phyloP scores from a whole-genome alignment of 441 rosid genomes.

The Euphorbia celastroides region DNA sequence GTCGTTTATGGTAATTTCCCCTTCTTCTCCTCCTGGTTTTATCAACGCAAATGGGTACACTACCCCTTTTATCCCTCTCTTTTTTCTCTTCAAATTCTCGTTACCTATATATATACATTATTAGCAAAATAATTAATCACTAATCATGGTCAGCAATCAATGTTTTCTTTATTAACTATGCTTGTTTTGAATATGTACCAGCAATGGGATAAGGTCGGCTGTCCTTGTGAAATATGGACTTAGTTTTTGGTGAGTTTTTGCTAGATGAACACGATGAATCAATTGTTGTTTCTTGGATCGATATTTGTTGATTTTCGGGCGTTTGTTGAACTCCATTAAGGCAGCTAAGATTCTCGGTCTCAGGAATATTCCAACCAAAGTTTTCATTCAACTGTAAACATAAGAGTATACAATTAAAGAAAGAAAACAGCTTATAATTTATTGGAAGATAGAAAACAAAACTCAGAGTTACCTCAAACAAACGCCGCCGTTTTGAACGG shows the following conservation, averaged over 20 bases:
- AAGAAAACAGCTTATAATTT: background rate
- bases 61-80: slow-evolving; percentile 42
- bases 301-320: slow-evolving; percentile 28
- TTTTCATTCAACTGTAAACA: slow-evolving; percentile 33
- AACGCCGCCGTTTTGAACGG: slow-evolving; percentile 60
- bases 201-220: slow-evolving; percentile 13
- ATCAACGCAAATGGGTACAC: slow-evolving; percentile 92
- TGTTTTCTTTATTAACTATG: background rate
- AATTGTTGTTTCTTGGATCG: slow-evolving; percentile 29
- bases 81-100: slow-evolving; percentile 26
- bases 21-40: slow-evolving; percentile 86
- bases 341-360: slow-evolving; percentile 51
- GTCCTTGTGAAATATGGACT: slow-evolving; percentile 24
- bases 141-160: background rate
- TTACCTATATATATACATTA: slow-evolving; percentile 2
- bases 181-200: slow-evolving; percentile 19
- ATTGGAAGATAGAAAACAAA: background rate
- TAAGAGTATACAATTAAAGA: slow-evolving; percentile 6
- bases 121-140: background rate
- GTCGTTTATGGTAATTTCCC: slow-evolving; percentile 73
- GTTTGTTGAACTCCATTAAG: slow-evolving; percentile 36
- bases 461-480: slow-evolving; percentile 27
- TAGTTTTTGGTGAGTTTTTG: slow-evolving; percentile 30
- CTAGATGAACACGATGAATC: slow-evolving; percentile 46
- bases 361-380: slow-evolving; percentile 47